Conservation (phyloP, 257 asterid genomes). For the Eucommia ulmoides region DNA sequence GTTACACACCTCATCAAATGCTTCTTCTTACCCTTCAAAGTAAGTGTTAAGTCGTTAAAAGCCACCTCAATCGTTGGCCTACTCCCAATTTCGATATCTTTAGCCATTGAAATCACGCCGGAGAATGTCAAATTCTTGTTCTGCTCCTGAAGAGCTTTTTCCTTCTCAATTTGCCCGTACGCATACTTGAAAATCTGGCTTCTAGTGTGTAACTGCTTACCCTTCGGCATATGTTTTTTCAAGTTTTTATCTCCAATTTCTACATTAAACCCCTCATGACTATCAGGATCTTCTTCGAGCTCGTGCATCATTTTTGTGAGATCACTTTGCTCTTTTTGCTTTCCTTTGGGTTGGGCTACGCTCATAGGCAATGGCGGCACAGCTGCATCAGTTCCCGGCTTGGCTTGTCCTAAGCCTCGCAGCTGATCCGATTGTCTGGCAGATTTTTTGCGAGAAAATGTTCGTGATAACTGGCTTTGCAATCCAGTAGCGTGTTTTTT, state of each 20-base stretch:
- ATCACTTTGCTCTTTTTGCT: slow-evolving; percentile 31
- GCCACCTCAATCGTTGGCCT: slow-evolving; percentile 80
- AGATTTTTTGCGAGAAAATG: slow-evolving; percentile 70
- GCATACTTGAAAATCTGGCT: slow-evolving; percentile 97
- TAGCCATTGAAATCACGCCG: slow-evolving; percentile 75
- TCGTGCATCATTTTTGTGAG: slow-evolving; percentile 90
- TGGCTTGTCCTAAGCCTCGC: slow-evolving; percentile 40
- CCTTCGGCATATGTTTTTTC: slow-evolving; percentile 45
- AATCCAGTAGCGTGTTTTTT: slow-evolving; percentile 54
- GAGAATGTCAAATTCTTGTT: slow-evolving; percentile 75
- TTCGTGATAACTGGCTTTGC: slow-evolving; percentile 49
- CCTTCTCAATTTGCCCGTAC: slow-evolving; percentile 85
- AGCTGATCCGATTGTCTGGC: slow-evolving; percentile 23
- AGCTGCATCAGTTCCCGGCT: slow-evolving; percentile 59
- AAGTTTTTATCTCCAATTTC: slow-evolving; percentile 84
- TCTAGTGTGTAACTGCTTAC: slow-evolving; percentile 71
- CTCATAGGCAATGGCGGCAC: slow-evolving; percentile 51
- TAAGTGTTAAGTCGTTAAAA: slow-evolving; percentile 80
- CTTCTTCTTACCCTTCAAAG: slow-evolving; percentile 73
- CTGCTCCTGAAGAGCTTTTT: slow-evolving; percentile 84
- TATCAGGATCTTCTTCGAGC: slow-evolving; percentile 76
- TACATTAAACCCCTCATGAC: slow-evolving; percentile 69
- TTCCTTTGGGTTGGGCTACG: slow-evolving; percentile 35
- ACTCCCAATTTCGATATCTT: slow-evolving; percentile 43
- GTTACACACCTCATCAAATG: slow-evolving; percentile 82